Conservation (phyloP, 805 yeast genomes). For the Blastobotrys americana region DNA sequence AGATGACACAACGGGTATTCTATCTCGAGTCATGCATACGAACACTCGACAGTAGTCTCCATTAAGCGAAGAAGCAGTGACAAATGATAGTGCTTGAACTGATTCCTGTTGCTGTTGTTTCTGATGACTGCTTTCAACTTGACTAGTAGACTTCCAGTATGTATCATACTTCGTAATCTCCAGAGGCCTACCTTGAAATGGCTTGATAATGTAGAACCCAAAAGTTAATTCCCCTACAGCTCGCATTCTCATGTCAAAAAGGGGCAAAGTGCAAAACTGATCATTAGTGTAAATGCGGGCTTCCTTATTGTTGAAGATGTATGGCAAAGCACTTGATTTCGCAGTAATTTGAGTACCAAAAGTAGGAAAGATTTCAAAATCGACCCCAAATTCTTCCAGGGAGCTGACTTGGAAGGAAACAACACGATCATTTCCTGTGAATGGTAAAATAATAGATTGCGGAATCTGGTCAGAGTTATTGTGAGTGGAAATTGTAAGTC, state of each 20-base stretch:
- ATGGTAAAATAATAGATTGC: slow-evolving; percentile 73
- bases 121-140: slow-evolving; percentile 28
- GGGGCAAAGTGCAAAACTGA: slow-evolving; percentile 47
- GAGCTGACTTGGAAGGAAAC: slow-evolving; percentile 80
- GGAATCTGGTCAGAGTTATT: slow-evolving; percentile 75
- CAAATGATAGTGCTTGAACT: slow-evolving; percentile 47
- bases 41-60: slow-evolving; percentile 70
- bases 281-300: slow-evolving; percentile 31
- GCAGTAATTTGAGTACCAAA: slow-evolving; percentile 92
- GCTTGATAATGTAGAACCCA: slow-evolving; percentile 75
- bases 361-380: slow-evolving; percentile 86
- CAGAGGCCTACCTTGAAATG: slow-evolving; percentile 75
- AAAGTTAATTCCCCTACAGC: slow-evolving; percentile 76
- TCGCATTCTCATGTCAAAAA: slow-evolving; percentile 73
- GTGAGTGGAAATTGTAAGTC: slow-evolving; percentile 73
- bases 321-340: slow-evolving; percentile 71
- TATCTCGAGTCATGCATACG: slow-evolving; percentile 70
- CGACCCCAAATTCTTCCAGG: slow-evolving; percentile 65
- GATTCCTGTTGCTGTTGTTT: slow-evolving; percentile 11
- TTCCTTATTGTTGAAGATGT: slow-evolving; percentile 40
- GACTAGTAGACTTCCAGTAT: slow-evolving; percentile 89
- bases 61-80: slow-evolving; percentile 82
- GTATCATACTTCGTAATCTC: slow-evolving; percentile 92
- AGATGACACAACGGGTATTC: slow-evolving; percentile 61
- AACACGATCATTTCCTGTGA: slow-evolving; percentile 57